These are phyloP conservation scores for Glonium stellatum DNA, from an alignment of 495 filamentous ascomycete species.

Conservation along the genomic window DNA sequence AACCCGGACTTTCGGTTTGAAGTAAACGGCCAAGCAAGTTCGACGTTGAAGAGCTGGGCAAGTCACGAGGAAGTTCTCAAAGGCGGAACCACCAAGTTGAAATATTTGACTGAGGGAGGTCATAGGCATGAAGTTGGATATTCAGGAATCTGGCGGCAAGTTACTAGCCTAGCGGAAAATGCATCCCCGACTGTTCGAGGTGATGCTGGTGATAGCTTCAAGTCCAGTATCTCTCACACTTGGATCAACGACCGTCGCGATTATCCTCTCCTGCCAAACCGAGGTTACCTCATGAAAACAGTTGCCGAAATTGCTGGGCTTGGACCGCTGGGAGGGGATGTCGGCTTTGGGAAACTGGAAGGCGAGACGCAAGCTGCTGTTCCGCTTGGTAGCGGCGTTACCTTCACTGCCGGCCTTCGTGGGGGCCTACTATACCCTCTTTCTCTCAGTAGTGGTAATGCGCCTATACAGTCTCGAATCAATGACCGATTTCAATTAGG, in stretches of 20 bases:
- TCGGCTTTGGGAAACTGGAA: conserved; percentile 83
- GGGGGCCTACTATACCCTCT: conserved; percentile 60
- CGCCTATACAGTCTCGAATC: conserved; percentile 60
- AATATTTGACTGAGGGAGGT: conserved; percentile 53
- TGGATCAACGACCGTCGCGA: conserved; percentile 75
- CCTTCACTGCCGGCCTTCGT: conserved; percentile 56
- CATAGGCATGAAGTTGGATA: conserved; percentile 71
- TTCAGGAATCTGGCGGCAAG: conserved; percentile 75
- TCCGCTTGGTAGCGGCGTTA: conserved; percentile 70
- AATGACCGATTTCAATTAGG: conserved; percentile 95
- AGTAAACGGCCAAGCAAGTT: conserved; percentile 68
- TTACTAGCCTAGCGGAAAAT: conserved; percentile 64
- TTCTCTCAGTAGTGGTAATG: conserved; percentile 45
- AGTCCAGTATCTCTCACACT: conserved; percentile 74
- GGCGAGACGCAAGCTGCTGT: conserved; percentile 68
- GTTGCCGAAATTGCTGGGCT: conserved; percentile 78
- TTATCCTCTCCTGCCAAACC: conserved; percentile 70
- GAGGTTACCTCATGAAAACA: conserved; percentile 70
- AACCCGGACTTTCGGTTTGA: conserved; percentile 73
- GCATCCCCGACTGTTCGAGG: conserved; percentile 73
- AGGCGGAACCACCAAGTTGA: conserved; percentile 67
- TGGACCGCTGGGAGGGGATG: conserved; percentile 79
- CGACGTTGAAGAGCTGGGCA: conserved; percentile 80
- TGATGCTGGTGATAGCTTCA: conserved; percentile 87
- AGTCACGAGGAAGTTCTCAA: conserved; percentile 88